A percentile compares a stretch with the other conserved stretches of the same genome.
These are phyloP conservation scores for Agaricus sinodeliciosus DNA, from an alignment of 768 basidiomycete genomes.

Conservation along the genomic window DNA sequence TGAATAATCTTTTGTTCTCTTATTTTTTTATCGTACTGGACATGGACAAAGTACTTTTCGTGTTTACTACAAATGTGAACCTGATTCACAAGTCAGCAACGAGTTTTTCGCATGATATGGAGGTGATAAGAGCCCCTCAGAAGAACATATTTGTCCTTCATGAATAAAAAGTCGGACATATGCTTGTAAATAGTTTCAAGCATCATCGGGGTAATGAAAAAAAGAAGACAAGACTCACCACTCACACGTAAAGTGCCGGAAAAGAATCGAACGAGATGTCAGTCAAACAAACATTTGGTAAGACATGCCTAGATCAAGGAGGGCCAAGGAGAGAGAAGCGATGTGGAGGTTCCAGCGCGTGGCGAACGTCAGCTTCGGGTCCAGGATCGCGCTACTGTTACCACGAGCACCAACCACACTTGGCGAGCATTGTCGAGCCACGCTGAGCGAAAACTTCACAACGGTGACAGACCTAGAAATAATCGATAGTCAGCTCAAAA, in stretches of 20 bases:
- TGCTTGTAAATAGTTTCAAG: slow-evolving; percentile 50
- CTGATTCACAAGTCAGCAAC: background rate
- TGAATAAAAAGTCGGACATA: slow-evolving; percentile 53
- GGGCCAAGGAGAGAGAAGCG: background rate
- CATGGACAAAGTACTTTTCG: too few relatives aligned
- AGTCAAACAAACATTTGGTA: slow-evolving; percentile 1
- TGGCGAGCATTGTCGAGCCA: slow-evolving; percentile 21
- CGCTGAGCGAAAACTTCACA: background rate
- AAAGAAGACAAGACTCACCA: slow-evolving; percentile 8
- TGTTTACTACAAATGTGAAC: too few relatives aligned
- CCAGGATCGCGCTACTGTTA: slow-evolving; percentile 12
- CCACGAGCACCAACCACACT: too few relatives aligned
- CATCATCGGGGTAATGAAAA: slow-evolving; percentile 38
- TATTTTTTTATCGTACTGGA: too few relatives aligned
- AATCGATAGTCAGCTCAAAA: background rate
- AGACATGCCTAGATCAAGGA: background rate
- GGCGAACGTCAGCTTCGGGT: slow-evolving; percentile 34
- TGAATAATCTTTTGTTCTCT: too few relatives aligned
- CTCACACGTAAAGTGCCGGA: background rate
- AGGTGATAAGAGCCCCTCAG: slow-evolving; percentile 35
- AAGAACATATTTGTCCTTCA: slow-evolving; percentile 47
- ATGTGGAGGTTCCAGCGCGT: slow-evolving; percentile 29
- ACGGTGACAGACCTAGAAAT: background rate
- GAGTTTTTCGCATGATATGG: too few relatives aligned
- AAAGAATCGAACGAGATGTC: slow-evolving; percentile 5